These are phyloP conservation scores for Neonectria faginata DNA, from an alignment of 2,329 filamentous ascomycete genomes.

Conservation along the genomic window DNA sequence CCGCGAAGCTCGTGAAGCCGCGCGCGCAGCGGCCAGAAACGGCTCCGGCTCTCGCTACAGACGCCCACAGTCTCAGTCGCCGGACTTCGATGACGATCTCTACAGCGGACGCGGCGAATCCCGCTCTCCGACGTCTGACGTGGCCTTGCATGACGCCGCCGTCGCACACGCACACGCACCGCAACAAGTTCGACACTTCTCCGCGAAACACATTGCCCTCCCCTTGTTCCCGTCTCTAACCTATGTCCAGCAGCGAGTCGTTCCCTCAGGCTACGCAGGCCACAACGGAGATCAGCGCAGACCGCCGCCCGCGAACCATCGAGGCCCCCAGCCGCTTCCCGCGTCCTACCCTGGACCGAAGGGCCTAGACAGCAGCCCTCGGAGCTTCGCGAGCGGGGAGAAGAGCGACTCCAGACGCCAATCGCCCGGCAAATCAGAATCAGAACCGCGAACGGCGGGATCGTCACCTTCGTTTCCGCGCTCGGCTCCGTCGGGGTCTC, in stretches of 20 bases:
- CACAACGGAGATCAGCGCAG: constrained; percentile 41
- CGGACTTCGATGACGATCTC: constrained; percentile 42
- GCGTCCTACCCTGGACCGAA: background rate
- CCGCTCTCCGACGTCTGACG: constrained; percentile 46
- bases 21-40: constrained; percentile 37
- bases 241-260: constrained; percentile 39
- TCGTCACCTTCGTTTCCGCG: background rate
- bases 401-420: background rate
- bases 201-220: background rate
- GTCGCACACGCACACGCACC: constrained; percentile 41
- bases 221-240: constrained; percentile 25
- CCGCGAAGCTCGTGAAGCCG: constrained; percentile 42
- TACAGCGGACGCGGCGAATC: constrained; percentile 40
- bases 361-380: background rate
- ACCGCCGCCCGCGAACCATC: constrained; percentile 21
- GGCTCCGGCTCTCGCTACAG: constrained; percentile 39
- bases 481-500: too few relatives aligned
- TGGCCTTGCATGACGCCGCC: constrained; percentile 46
- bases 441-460: background rate
- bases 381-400: background rate
- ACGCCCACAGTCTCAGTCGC: constrained; percentile 38
- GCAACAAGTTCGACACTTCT: constrained; percentile 38
- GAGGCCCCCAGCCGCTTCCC: constrained; percentile 26
- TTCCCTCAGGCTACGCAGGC: constrained; percentile 35
- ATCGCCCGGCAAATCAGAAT: background rate